Percentiles rank a stretch among this genome's conserved stretches.
Evolutionary conservation across 331 rosid genomes (phyloP).

Genomic region (Erythrophleum ivorense): DNA sequence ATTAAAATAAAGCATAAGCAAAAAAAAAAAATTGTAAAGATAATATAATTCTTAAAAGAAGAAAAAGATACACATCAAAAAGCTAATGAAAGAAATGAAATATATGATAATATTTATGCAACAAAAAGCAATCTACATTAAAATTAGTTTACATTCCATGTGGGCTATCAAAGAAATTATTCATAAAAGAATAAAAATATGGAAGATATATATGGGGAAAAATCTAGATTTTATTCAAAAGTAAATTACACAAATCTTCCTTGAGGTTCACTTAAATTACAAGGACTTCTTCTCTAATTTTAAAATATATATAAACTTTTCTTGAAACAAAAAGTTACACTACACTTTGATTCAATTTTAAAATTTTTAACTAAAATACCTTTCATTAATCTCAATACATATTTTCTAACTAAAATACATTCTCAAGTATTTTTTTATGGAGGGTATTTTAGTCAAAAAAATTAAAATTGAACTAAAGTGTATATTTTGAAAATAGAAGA

Average conservation of each 20-base stretch:
- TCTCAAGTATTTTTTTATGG: neutral
- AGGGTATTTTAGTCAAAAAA: neutral
- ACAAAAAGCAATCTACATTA: slow-evolving; percentile 1
- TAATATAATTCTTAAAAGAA: slow-evolving; percentile 15
- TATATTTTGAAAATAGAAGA: neutral
- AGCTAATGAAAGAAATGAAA: neutral
- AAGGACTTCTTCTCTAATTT: neutral
- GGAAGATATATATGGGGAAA: slow-evolving; percentile 6
- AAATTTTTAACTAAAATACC: neutral
- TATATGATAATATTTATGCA: slow-evolving; percentile 5
- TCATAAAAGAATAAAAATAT: neutral
- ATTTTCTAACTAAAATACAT: neutral
- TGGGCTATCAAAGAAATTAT: slow-evolving; percentile 14
- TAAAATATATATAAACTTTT: neutral
- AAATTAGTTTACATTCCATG: slow-evolving; percentile 14
- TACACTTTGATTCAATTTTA: neutral
- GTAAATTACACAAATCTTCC: neutral
- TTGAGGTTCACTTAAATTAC: neutral
- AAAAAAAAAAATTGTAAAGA: slow-evolving; percentile 35
- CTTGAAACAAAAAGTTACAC: neutral
- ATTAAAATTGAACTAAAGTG: neutral
- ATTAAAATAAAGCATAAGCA: slow-evolving; percentile 61
- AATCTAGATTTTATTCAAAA: neutral
- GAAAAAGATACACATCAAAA: slow-evolving; percentile 20
- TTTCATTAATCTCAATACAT: neutral